Percentiles rank a stretch among this genome's conserved stretches.
Evolutionary conservation across 495 filamentous ascomycete genomes (phyloP).

Genomic region (Talaromyces liani): DNA sequence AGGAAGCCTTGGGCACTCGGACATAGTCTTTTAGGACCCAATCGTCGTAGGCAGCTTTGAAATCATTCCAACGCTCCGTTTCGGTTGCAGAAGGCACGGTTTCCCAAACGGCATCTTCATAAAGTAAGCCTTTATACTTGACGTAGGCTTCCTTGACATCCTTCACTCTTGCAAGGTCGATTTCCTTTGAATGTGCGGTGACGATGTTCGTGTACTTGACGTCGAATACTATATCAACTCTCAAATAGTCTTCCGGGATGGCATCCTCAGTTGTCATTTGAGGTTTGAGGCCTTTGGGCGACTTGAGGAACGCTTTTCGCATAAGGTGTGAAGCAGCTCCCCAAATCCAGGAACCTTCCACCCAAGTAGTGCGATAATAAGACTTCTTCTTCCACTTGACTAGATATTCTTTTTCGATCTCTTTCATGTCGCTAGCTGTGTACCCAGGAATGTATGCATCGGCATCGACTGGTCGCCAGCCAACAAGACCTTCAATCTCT

Average conservation of each 20-base stretch:
- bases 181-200: conserved; percentile 41
- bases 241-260: conserved; percentile 73
- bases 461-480: conserved; percentile 68
- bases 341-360: conserved; percentile 83
- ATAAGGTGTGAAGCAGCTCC: conserved; percentile 57
- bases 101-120: conserved; percentile 90
- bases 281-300: conserved; percentile 53
- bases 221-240: conserved; percentile 81
- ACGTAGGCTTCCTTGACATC: conserved; percentile 66
- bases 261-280: conserved; percentile 70
- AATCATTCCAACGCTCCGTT: conserved; percentile 69
- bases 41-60: conserved; percentile 73
- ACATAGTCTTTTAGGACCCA: conserved; percentile 72
- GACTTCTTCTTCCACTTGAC: conserved; percentile 79
- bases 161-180: conserved; percentile 59
- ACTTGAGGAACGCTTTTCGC: conserved; percentile 67
- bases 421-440: conserved; percentile 47
- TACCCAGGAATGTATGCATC: conserved; percentile 26
- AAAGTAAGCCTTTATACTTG: conserved; percentile 93
- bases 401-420: conserved; percentile 80
- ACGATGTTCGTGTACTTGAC: conserved; percentile 53
- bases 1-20: conserved; percentile 40
- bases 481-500: conserved; percentile 66
- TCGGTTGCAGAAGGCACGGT: conserved; percentile 63
- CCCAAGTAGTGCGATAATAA: conserved; percentile 74